Base-by-base conservation (phyloP, 2,329 filamentous ascomycete genomes). In the Arthrinium phaeospermum region DNA sequence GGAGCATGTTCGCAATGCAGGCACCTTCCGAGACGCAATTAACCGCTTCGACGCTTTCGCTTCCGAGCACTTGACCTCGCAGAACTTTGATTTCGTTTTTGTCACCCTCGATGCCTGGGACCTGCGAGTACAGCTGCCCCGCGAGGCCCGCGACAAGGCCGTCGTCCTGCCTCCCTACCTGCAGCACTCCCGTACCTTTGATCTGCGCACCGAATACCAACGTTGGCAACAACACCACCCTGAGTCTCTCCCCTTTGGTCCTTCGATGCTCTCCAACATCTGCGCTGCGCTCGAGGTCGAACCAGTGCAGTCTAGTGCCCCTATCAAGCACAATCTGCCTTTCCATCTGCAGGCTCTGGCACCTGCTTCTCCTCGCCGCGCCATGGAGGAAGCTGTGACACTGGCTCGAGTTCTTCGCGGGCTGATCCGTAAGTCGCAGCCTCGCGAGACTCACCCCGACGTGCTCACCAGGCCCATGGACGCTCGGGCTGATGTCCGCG, bases 51-150 rank as follows among this genome's bases (percentile, higher is more conserved):
- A 98, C 84, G 89, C 92, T 75, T 99, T 98, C 83, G 95, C 95
- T 80, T 92, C 93, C 78, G 96, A 99, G 85, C 94, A 98, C 82
- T 87, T 99, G 78, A 91, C 94, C 71, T 92, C 91, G 76, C 95
- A 97, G 84, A 96, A 97, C 82, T 90, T 96, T 81, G 96, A 98
- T 80, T 99, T 99, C 82, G 95, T 97, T 76, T 99, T 99, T 83
- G 96, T 99, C 74, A 99, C 96, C 57, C 91, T 99, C 79, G 97
- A 98, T 84, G 95, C 96, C 67, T 99, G 96, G 96, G 96, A 99
- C 82, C 91, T 99, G 73, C 94, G 96, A 78, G 96, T 99, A 72
- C 96, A 99, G 88, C 90, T 99, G 81, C 96, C 96, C 68, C 94
- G 96, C 75, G 96, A 99, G 86, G 96, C 96, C 80, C 94, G 96